Conservation (phyloP, 805 yeast species). For the Schizosaccharomyces japonicus region DNA sequence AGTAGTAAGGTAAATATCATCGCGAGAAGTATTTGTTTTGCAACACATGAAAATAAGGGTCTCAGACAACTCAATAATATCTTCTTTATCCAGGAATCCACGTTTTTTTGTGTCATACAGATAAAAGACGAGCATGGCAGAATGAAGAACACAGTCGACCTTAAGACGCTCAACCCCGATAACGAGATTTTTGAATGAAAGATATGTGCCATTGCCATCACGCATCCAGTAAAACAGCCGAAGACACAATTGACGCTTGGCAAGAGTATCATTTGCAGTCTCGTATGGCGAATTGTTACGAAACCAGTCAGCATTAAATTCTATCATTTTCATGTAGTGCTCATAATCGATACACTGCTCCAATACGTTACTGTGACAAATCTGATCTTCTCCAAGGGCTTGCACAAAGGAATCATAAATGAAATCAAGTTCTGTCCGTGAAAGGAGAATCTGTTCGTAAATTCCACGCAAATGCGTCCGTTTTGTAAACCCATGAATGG, state of each 20-base stretch:
- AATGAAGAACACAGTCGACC: too few species aligned
- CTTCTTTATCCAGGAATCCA: background rate
- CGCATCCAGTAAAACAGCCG: background rate
- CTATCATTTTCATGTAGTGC: slow-evolving; percentile 24
- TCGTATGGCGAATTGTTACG: background rate
- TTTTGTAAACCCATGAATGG: slow-evolving; percentile 74
- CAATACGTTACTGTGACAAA: slow-evolving; percentile 22
- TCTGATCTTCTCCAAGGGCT: slow-evolving; percentile 35
- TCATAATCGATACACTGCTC: slow-evolving; percentile 49
- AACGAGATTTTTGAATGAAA: background rate
- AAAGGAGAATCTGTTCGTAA: slow-evolving; percentile 43
- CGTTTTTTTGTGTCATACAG: background rate
- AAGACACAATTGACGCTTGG: background rate
- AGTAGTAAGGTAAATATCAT: background rate
- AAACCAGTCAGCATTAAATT: background rate
- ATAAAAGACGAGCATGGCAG: background rate
- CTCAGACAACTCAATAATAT: background rate
- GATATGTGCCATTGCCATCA: too few species aligned
- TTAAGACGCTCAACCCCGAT: background rate
- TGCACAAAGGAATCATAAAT: slow-evolving; percentile 69
- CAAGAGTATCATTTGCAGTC: background rate
- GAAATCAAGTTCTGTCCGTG: slow-evolving; percentile 36
- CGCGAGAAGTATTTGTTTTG: background rate
- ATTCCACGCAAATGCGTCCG: slow-evolving; percentile 73
- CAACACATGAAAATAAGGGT: background rate